These are phyloP conservation scores for Tetrapisispora pingtungensis DNA, from an alignment of 805 yeast genomes.

Conservation along the genomic window DNA sequence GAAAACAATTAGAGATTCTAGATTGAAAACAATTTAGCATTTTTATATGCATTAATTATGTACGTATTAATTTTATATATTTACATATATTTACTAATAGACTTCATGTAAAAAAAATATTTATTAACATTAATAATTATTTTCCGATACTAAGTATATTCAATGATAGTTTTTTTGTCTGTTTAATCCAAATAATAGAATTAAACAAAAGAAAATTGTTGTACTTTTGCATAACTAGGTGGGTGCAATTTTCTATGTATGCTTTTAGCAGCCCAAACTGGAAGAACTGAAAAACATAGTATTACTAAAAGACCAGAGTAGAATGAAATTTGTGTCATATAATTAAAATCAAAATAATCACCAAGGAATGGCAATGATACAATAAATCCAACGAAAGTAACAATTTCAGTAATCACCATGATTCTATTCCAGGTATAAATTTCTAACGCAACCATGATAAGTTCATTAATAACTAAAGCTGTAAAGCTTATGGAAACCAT, in stretches of 20 bases:
- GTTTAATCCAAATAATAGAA: too few species aligned
- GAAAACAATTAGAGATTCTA: conserved; percentile 3
- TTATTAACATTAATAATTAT: background rate
- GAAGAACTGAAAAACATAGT: conserved; percentile 61
- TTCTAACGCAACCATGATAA: conserved; percentile 87
- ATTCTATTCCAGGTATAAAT: conserved; percentile 82
- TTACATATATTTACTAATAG: background rate
- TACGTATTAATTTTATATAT: conserved; percentile 1
- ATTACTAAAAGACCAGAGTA: conserved; percentile 61
- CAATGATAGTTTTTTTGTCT: too few species aligned
- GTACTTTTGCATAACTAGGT: conserved; percentile 95
- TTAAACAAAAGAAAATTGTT: conserved; percentile 42
- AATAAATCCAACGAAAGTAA: conserved; percentile 57
- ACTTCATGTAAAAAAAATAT: background rate
- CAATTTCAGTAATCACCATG: conserved; percentile 64
- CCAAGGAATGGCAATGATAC: conserved; percentile 72
- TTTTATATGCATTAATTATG: background rate
- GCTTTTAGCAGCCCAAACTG: conserved; percentile 80
- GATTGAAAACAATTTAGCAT: too few species aligned
- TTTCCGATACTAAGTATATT: too few species aligned
- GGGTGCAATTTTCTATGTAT: conserved; percentile 73
- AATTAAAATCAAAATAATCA: conserved; percentile 76
- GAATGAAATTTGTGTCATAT: conserved; percentile 48
- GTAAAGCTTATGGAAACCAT: conserved; percentile 87
- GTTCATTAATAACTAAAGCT: conserved; percentile 70